These are phyloP conservation scores for Rhamnella rubrinervis DNA, from an alignment of 331 rosid genomes.

Conservation along the genomic window DNA sequence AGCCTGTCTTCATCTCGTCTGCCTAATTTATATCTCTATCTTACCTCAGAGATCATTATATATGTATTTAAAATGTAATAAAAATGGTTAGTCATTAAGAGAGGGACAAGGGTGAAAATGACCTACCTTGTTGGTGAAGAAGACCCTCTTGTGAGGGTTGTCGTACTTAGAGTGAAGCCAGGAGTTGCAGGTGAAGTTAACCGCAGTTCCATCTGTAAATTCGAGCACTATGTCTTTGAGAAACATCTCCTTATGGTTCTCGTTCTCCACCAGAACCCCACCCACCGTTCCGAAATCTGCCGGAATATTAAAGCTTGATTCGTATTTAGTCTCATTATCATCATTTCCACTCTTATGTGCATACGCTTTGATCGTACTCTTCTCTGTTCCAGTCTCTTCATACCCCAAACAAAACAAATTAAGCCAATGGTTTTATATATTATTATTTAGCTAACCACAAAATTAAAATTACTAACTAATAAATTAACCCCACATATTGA, in stretches of 20 bases:
- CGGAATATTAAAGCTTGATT: constrained; percentile 46
- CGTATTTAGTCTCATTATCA: constrained; percentile 33
- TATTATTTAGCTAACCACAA: neutral
- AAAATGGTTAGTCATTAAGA: too few species aligned
- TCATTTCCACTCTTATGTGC: constrained; percentile 31
- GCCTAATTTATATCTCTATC: too few species aligned
- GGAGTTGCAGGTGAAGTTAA: constrained; percentile 43
- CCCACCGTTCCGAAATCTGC: constrained; percentile 53
- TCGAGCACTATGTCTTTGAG: constrained; percentile 45
- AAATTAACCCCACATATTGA: too few species aligned
- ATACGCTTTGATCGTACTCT: constrained; percentile 24
- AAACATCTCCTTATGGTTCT: constrained; percentile 58
- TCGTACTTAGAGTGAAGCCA: constrained; percentile 67
- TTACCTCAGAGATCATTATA: neutral
- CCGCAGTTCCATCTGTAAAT: constrained; percentile 31
- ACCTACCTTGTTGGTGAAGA: constrained; percentile 63
- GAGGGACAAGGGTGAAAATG: neutral
- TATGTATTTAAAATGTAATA: neutral
- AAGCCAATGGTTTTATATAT: neutral
- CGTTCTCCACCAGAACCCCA: constrained; percentile 61
- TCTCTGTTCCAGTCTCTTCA: constrained; percentile 56
- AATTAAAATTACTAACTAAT: too few species aligned
- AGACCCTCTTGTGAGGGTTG: constrained; percentile 41
- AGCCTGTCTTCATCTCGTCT: too few species aligned
- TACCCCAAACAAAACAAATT: neutral